These are phyloP conservation scores for Annona cherimola DNA, from an alignment of 164 flowering plant genomes.

Conservation along the genomic window DNA sequence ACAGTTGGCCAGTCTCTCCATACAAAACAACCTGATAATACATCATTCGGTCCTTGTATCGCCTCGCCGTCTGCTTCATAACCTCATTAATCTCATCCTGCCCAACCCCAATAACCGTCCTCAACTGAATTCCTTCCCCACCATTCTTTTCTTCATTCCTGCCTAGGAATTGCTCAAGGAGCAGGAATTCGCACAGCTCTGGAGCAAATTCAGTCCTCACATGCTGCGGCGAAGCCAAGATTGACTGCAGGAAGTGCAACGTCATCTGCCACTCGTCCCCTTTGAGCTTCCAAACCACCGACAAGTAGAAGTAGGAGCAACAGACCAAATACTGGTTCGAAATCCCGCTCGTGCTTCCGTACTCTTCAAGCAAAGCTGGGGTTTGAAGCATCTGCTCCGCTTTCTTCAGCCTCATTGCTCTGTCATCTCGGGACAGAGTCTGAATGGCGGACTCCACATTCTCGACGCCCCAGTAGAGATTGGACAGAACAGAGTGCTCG, in stretches of 20 bases:
- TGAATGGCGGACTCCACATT: slow-evolving; percentile 43
- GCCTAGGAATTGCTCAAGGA: slow-evolving; percentile 12
- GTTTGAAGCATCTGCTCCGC: slow-evolving; percentile 67
- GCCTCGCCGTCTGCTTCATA: slow-evolving; percentile 40
- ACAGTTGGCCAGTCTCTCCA: slow-evolving; percentile 33
- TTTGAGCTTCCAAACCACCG: slow-evolving; percentile 47
- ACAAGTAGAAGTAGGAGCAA: slow-evolving; percentile 60
- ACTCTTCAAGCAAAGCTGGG: slow-evolving; percentile 61
- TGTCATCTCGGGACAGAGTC: slow-evolving; percentile 31
- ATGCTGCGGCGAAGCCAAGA: slow-evolving; percentile 44
- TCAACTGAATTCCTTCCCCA: slow-evolving; percentile 6
- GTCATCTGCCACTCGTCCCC: slow-evolving; percentile 68
- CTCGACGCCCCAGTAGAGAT: slow-evolving; percentile 72
- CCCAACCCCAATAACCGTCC: slow-evolving; percentile 1
- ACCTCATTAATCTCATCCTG: slow-evolving; percentile 31
- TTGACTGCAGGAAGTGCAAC: slow-evolving; percentile 64
- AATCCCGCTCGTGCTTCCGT: slow-evolving; percentile 51
- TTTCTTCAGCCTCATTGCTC: slow-evolving; percentile 24
- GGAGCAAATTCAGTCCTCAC: slow-evolving; percentile 42
- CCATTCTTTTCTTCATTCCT: slow-evolving; percentile 1
- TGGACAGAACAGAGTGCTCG: slow-evolving; percentile 53
- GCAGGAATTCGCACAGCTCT: slow-evolving; percentile 37
- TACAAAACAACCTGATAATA: slow-evolving; percentile 56
- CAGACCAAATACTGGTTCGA: slow-evolving; percentile 44
- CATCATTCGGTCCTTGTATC: slow-evolving; percentile 59